phyloP scores from a whole-genome alignment of 2,329 filamentous ascomycete species.

The Alternaria brassicicola region DNA sequence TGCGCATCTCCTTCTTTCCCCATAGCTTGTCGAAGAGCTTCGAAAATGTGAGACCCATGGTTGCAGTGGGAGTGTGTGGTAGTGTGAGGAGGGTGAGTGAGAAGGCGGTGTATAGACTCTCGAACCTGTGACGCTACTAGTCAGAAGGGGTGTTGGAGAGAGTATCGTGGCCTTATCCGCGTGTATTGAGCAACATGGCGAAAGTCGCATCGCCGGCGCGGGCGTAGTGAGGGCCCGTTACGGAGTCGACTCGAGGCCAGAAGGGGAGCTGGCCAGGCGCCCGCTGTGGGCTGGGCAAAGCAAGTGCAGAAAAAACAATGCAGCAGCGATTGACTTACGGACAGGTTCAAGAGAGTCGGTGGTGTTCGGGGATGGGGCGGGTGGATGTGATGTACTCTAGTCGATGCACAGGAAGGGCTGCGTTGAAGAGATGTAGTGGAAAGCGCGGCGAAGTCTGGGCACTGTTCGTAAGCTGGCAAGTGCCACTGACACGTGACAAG shows the following conservation, averaged over 20 bases:
- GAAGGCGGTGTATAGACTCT: conserved; percentile 44
- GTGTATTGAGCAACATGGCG: conserved; percentile 10
- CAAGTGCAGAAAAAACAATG: conserved; percentile 18
- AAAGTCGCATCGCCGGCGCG: conserved; percentile 20
- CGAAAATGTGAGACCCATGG: conserved; percentile 90
- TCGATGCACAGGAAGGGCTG: conserved; percentile 49
- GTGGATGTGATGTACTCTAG: conserved; percentile 48
- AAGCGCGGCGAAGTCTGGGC: conserved; percentile 36
- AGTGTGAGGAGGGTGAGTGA: conserved; percentile 29
- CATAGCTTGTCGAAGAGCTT: conserved; percentile 99
- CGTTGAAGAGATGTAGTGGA: conserved; percentile 46
- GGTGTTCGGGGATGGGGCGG: conserved; percentile 45
- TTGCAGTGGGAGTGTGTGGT: conserved; percentile 58
- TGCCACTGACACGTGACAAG: conserved; percentile 42
- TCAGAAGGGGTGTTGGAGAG: conserved; percentile 24
- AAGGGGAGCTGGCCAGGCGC: conserved; percentile 24
- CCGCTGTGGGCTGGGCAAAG: conserved; percentile 20
- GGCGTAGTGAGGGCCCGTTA: conserved; percentile 36
- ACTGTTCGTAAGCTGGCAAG: conserved; percentile 33
- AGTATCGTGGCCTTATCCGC: conserved; percentile 16
- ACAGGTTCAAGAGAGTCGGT: conserved; percentile 44
- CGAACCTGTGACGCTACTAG: conserved; percentile 38
- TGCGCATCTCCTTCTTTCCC: conserved; percentile 98
- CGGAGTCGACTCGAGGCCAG: conserved; percentile 32
- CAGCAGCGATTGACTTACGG: conserved; percentile 42